Conservation (phyloP, 208 protist species). For the Angomonas ambiguus region DNA sequence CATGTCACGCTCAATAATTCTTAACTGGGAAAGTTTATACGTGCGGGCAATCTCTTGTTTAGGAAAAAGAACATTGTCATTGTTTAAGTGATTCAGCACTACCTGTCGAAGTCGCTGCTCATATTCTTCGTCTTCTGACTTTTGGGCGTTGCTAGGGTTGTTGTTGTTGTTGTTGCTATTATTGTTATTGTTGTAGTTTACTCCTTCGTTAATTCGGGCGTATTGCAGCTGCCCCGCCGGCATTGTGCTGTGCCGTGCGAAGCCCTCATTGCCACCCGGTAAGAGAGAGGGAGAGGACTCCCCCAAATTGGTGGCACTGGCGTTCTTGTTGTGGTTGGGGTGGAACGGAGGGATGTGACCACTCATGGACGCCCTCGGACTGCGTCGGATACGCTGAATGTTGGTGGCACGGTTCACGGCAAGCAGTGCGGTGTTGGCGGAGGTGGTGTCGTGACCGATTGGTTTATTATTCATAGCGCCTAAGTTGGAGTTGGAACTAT, state of each 20-base stretch:
- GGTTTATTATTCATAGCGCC: not conserved
- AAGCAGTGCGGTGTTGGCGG: not conserved
- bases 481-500: slow-evolving; percentile 1
- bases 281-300: too few relatives aligned
- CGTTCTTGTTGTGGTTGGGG: not conserved
- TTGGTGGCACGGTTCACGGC: not conserved
- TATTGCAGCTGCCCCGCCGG: too few relatives aligned
- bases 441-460: not conserved
- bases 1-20: slow-evolving; percentile 71
- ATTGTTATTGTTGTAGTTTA: not conserved
- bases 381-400: not conserved
- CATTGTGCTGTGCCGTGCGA: too few relatives aligned
- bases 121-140: slow-evolving; percentile 47
- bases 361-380: not conserved
- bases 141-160: slow-evolving; percentile 16
- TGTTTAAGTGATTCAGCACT: slow-evolving; percentile 57
- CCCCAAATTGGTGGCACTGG: too few relatives aligned
- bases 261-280: too few relatives aligned
- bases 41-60: slow-evolving; percentile 26
- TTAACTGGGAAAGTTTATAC: slow-evolving; percentile 64
- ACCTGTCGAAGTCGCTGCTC: slow-evolving; percentile 57
- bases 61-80: slow-evolving; percentile 56
- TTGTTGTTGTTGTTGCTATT: not conserved
- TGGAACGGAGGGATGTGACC: not conserved
- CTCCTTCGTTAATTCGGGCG: too few relatives aligned